Evolutionary conservation across 352 stramenopile species (phyloP).

Genomic region (Phytophthora fragariaefolia): DNA sequence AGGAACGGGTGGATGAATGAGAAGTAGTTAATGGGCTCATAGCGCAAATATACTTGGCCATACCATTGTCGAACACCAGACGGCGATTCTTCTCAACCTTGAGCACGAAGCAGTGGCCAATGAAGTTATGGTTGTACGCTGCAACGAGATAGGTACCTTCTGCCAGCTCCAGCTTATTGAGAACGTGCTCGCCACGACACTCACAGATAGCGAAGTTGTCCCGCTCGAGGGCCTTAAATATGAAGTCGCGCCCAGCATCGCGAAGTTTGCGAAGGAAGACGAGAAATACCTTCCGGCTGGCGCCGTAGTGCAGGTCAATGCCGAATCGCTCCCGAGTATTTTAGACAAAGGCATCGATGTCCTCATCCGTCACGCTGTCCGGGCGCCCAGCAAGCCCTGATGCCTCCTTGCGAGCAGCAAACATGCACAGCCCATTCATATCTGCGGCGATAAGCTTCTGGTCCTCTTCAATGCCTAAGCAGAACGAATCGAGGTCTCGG

Average conservation of each 20-base stretch:
- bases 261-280: slow-evolving; percentile 3
- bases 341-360: too few relatives aligned
- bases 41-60: neutral
- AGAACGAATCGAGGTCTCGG: too few relatives aligned
- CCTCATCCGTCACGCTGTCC: too few relatives aligned
- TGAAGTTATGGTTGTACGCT: slow-evolving; percentile 9
- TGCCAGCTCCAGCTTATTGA: neutral
- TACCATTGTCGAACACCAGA: neutral
- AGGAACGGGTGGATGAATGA: slow-evolving; percentile 6
- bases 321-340: too few relatives aligned
- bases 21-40: neutral
- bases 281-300: too few relatives aligned
- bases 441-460: too few relatives aligned
- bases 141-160: slow-evolving; percentile 2
- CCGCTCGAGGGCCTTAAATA: neutral
- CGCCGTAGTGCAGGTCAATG: too few relatives aligned
- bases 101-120: neutral
- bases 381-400: too few relatives aligned
- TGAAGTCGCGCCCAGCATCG: neutral
- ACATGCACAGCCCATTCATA: too few relatives aligned
- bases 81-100: neutral
- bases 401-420: too few relatives aligned
- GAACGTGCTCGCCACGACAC: neutral
- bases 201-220: neutral
- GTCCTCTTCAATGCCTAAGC: too few relatives aligned